Conservation (phyloP, 495 filamentous ascomycete genomes). For the Halenospora varia region DNA sequence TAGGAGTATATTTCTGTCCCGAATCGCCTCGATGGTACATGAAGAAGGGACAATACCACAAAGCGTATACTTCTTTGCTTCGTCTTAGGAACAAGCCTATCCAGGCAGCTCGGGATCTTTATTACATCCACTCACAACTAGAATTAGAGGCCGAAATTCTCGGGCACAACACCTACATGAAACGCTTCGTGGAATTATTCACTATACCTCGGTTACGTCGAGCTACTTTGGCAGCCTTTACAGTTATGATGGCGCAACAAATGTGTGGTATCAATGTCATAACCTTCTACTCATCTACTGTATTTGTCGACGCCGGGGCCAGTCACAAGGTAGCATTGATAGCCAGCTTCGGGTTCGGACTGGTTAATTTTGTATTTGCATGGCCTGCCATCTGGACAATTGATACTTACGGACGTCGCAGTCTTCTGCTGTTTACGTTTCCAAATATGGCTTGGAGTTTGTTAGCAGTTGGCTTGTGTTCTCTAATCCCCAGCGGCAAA, state of each 20-base stretch:
- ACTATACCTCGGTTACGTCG: constrained; percentile 56
- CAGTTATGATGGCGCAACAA: constrained; percentile 77
- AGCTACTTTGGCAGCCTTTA: constrained; percentile 56
- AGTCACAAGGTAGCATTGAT: constrained; percentile 55
- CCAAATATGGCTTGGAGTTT: constrained; percentile 81
- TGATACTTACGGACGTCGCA: constrained; percentile 76
- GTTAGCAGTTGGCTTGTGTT: constrained; percentile 67
- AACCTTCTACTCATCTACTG: constrained; percentile 77
- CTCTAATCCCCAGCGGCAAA: constrained; percentile 51
- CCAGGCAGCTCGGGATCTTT: constrained; percentile 74
- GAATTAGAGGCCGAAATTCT: constrained; percentile 42
- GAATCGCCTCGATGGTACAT: constrained; percentile 64
- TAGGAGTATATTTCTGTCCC: constrained; percentile 69
- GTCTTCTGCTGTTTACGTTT: constrained; percentile 78
- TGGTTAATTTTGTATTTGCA: constrained; percentile 81
- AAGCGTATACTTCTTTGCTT: constrained; percentile 60
- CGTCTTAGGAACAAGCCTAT: constrained; percentile 59
- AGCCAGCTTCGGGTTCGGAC: constrained; percentile 73
- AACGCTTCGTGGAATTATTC: constrained; percentile 53
- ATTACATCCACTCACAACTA: constrained; percentile 63
- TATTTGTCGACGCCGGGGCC: constrained; percentile 64
- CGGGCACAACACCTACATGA: constrained; percentile 37
- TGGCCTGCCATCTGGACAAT: constrained; percentile 82
- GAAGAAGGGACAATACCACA: constrained; percentile 57
- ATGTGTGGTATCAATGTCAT: constrained; percentile 80